Base-by-base conservation (phyloP, 768 basidiomycete genomes). In the Boletus sp. region DNA sequence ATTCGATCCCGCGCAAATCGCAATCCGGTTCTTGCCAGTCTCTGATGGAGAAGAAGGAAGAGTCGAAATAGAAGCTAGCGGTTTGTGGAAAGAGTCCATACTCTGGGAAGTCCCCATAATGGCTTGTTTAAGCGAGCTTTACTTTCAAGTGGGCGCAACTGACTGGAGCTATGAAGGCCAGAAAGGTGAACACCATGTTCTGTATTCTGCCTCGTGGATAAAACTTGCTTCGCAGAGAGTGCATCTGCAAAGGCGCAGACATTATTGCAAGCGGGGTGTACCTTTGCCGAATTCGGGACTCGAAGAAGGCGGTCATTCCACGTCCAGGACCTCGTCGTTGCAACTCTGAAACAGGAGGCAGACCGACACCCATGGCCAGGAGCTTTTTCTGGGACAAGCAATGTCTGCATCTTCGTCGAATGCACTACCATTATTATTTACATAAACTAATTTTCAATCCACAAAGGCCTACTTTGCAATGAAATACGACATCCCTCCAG, bases 71-170 rank as follows among this genome's bases (percentile, higher is more conserved):
- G 83, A 85, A 57, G 81, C 83, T 6, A 64, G 64, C 29, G 94
- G 92, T 7, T 79, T 78, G 6, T 95, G 93, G 93, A 72, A 73
- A 0, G 90, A 94, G 59, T 80, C 90, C 7, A 96, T 98, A 54
- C 74, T 97, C 27, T 99, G 96, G 85, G 97, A 98, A 73, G 93
- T 98, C 1, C 95, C 93, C 1, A 74, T 98, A 47, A 94, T 98
- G 93, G 85, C 93, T 14, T 84, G 84, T 58, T 75, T 99, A 47
- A 93, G 90, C 64, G 93, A 99, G 69, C 83, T 84, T 19, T 96
- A 92, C 73, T 99, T 96, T 73, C 77, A 72, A 19, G 78, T 79
- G 17, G 85, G 83, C 35, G 80, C 81, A 61, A 87, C 77, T 2
- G 87, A 95, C 63, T 99, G 96, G 96, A 81, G 71, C 51, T 84